These are phyloP conservation scores for Teratosphaeria viscida DNA, from an alignment of 2,329 filamentous ascomycete species.

Conservation along the genomic window DNA sequence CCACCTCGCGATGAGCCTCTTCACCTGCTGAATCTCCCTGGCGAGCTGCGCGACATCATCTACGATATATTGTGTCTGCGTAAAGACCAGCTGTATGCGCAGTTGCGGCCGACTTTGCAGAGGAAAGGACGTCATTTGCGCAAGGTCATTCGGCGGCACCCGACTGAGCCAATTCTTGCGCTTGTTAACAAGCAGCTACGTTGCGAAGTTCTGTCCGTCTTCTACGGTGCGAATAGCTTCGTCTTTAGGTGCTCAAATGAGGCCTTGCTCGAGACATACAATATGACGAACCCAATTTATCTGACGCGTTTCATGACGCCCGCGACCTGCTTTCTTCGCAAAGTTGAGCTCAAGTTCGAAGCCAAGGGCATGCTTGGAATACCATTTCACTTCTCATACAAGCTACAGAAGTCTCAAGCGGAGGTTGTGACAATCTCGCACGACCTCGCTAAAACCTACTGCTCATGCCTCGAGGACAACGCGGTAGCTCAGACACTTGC, in stretches of 20 bases:
- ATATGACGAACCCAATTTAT: neutral
- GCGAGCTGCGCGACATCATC: slow-evolving; percentile 8
- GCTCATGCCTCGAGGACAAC: slow-evolving; percentile 1
- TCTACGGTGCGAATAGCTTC: slow-evolving; percentile 5
- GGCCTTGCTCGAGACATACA: neutral
- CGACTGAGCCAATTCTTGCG: slow-evolving; percentile 1
- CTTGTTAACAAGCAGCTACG: slow-evolving; percentile 3
- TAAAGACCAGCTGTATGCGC: neutral
- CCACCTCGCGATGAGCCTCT: slow-evolving; percentile 1
- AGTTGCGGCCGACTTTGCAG: slow-evolving; percentile 1
- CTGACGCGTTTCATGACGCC: neutral
- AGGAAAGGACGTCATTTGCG: neutral
- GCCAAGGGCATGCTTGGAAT: neutral
- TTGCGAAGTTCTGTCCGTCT: slow-evolving; percentile 4
- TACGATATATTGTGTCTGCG: slow-evolving; percentile 4
- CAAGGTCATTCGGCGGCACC: slow-evolving; percentile 1
- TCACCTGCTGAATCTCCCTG: slow-evolving; percentile 3
- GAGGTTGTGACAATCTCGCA: neutral
- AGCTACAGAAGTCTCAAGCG: neutral
- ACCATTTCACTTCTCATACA: neutral
- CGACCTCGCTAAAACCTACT: slow-evolving; percentile 1
- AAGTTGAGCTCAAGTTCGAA: neutral
- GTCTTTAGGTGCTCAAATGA: neutral
- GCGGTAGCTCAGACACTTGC: neutral
- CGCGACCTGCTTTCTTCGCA: neutral